Conservation (phyloP, 345 rosid genomes). For the Psidium friedrichsthalianum region DNA sequence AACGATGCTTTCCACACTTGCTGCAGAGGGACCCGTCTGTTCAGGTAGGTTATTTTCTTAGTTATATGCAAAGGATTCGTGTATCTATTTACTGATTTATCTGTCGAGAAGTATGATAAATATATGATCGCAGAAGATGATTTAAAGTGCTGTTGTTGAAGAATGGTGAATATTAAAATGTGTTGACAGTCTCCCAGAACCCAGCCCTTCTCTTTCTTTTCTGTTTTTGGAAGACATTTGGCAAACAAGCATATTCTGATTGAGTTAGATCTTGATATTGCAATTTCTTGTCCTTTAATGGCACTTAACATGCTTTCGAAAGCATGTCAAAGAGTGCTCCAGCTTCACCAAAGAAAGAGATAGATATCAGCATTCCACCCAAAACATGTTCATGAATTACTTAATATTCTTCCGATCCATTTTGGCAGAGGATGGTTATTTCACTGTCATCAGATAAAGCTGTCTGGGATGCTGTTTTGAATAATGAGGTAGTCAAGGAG, state of each 20-base stretch:
- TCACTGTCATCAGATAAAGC: slow-evolving; percentile 72
- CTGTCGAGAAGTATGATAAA: background rate
- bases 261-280: background rate
- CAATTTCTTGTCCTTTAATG: background rate
- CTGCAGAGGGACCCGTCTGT: slow-evolving; percentile 74
- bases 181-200: background rate
- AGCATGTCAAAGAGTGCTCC: background rate
- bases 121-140: background rate
- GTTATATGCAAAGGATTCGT: background rate
- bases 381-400: background rate
- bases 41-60: slow-evolving; percentile 34
- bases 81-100: background rate
- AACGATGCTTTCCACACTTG: slow-evolving; percentile 66
- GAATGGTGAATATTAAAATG: background rate
- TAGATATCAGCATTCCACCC: background rate
- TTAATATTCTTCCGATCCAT: background rate
- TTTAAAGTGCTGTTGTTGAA: background rate
- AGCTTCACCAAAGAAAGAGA: background rate
- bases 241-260: background rate
- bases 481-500: slow-evolving; percentile 62
- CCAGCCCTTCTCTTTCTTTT: background rate
- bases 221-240: background rate
- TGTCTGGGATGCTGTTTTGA: slow-evolving; percentile 89
- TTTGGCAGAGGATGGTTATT: slow-evolving; percentile 63
- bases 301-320: background rate